phyloP scores from a whole-genome alignment of 345 rosid species.

The Toxicodendron radicans region DNA sequence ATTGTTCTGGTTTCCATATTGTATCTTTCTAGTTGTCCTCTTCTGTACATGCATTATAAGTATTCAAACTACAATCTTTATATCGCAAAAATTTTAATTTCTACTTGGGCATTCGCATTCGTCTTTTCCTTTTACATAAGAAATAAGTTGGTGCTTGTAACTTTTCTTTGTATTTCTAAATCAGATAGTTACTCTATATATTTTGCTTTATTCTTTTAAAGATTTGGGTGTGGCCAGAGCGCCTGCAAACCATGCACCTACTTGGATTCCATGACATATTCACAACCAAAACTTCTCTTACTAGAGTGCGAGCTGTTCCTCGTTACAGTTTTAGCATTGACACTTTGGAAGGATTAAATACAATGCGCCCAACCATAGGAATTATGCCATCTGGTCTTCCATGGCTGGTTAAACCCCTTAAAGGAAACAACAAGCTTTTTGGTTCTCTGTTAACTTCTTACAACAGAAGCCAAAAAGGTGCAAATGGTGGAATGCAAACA shows the following conservation, averaged over 20 bases:
- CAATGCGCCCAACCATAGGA: constrained; percentile 63
- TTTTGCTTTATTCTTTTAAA: constrained; percentile 24
- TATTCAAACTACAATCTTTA: background rate
- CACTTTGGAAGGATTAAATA: constrained; percentile 69
- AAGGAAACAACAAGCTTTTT: constrained; percentile 43
- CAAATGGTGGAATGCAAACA: constrained; percentile 11
- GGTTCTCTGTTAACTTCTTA: constrained; percentile 37
- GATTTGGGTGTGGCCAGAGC: constrained; percentile 98
- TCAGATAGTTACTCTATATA: constrained; percentile 8
- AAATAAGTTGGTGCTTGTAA: background rate
- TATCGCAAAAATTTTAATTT: background rate
- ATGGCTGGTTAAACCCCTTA: constrained; percentile 46
- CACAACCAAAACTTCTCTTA: constrained; percentile 65
- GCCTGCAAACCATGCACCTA: constrained; percentile 78
- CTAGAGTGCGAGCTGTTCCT: constrained; percentile 88
- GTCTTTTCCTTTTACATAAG: background rate
- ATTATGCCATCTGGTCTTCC: constrained; percentile 94
- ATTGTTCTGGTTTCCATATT: constrained; percentile 2
- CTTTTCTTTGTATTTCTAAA: background rate
- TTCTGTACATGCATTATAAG: background rate
- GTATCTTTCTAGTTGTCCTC: background rate
- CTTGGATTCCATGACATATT: constrained; percentile 62
- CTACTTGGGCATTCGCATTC: too few species aligned
- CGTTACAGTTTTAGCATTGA: constrained; percentile 70
- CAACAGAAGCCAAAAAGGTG: constrained; percentile 27